Base-by-base conservation (phyloP, 805 yeast genomes). In the Wickerhamiella lipophila region DNA sequence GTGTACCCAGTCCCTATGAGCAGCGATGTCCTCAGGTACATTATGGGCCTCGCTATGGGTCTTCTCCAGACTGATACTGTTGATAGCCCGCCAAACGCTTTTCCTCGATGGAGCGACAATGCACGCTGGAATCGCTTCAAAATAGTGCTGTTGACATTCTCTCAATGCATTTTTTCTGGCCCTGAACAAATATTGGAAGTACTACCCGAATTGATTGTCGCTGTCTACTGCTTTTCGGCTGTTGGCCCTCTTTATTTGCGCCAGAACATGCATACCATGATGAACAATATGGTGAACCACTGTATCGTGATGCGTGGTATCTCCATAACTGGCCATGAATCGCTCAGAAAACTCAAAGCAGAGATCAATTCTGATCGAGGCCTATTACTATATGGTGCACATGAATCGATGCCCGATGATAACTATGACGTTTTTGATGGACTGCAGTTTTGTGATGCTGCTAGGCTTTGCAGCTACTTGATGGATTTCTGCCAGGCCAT, bases 331-430 rank as follows among this genome's bases (percentile, higher is more conserved):
- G 18, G 19, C 13, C 29, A n/a, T 3, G 19, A 40, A 9, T 19
- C 8, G 43, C 30, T 40, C 19, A n/a, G 8, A 15, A 40, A 32
- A n/a, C 47, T 44, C 16, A 29, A 34, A 21, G 18, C 12, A 3
- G 38, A 32, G 15, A 15, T 34, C 16, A 42, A 36, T 12, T 35
- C 44, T 22, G 42, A 35, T 16, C 43, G 48, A 11, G 51, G 44
- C 8, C 11, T 29, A 23, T 23, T 43, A n/a, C 35, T 49, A 9
- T 49, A 34, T 22, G 51, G 51, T 7, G 38, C 27, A 3, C 47
- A 42, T 18, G 30, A 3, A 29, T 43, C 35, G 6, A 21, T 27
- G 26, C n/a, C 12, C n/a, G 50, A 42, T 35, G 47, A 42, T 7
- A 25, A 21, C 7, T 48, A 34, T 27, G 50, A 48, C 32, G 35